These are phyloP conservation scores for Linderina pennispora DNA, from an alignment of 192 early-diverging fungal species.

Conservation along the genomic window DNA sequence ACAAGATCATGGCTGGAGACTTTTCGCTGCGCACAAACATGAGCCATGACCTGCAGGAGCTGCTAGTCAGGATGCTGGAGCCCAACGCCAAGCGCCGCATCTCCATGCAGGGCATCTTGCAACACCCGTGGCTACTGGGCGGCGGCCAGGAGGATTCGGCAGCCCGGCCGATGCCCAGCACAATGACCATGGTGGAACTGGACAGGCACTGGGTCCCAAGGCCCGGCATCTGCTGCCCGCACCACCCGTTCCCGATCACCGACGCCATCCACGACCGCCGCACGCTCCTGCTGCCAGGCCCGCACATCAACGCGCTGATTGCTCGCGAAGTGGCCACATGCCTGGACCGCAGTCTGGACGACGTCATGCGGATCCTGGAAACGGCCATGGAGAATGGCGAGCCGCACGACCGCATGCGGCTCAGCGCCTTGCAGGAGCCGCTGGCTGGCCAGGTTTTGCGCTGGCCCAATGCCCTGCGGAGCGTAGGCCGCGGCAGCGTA, in stretches of 20 bases:
- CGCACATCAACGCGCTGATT: slow-evolving; percentile 9
- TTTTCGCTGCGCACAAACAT: slow-evolving; percentile 35
- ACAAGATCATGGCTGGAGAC: slow-evolving; percentile 52
- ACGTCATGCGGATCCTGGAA: slow-evolving; percentile 23
- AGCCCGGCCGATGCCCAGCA: neutral
- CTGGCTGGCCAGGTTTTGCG: slow-evolving; percentile 1
- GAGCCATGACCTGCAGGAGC: slow-evolving; percentile 30
- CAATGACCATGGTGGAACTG: neutral
- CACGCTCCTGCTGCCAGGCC: slow-evolving; percentile 23
- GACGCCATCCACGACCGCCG: slow-evolving; percentile 18
- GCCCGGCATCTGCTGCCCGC: slow-evolving; percentile 13
- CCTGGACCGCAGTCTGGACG: slow-evolving; percentile 27
- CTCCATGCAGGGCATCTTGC: slow-evolving; percentile 16
- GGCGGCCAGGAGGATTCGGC: neutral
- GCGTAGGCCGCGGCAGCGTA: slow-evolving; percentile 2
- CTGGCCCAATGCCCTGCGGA: slow-evolving; percentile 9
- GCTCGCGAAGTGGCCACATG: slow-evolving; percentile 35
- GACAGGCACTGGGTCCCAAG: neutral
- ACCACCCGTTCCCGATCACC: slow-evolving; percentile 5
- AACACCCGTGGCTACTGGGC: slow-evolving; percentile 28
- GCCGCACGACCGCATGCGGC: neutral
- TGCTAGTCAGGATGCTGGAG: slow-evolving; percentile 45
- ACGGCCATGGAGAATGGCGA: slow-evolving; percentile 17
- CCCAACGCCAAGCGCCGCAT: slow-evolving; percentile 29
- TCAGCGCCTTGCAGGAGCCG: neutral